Base-by-base conservation (phyloP, 306 rosid species). In the Astragalus membranaceus region DNA sequence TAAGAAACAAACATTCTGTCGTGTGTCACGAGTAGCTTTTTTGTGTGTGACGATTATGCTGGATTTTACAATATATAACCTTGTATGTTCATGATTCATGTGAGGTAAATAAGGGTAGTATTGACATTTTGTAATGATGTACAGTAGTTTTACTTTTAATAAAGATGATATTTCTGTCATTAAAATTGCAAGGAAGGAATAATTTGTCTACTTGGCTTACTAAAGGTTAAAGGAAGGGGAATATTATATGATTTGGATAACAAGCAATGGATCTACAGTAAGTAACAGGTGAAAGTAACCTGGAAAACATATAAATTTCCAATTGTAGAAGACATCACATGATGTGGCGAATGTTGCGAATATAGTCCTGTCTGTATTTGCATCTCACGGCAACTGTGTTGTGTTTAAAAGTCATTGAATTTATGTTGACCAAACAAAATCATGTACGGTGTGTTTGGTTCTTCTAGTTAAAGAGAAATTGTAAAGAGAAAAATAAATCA, bases 151-250 rank as follows among this genome's bases (percentile, higher is more conserved):
- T 78, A 48, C 83, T 73, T 79, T 73, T 33, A 47, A 15, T 54
- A 79, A 79, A 68, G 79, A 67, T 1, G 46, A 2, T 20, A 20
- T 0, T 35, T 65, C 23, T 42, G 37, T 46, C n/a, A 4, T 58
- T 51, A 56, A 78, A 71, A 58, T 36, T 42, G 50, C 23, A 79
- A 73, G 83, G 37, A 79, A 79, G 61, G 83, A 67, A 79, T 78
- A 77, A 42, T 39, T 51, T 55, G 6, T 16, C 6, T 71, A 0
- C 3, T 39, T 26, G 30, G 10, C 14, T 0, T 30, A 66, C 42
- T 20, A 79, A 79, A 67, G 67, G 62, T 35, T 42, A 79, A 61
- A 73, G 56, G 59, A 73, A 67, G 32, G n/a, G 43, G 72, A 72
- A 71, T 71, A 46, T 63, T n/a, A 5, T 44, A 17, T 30, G 30